Evolutionary conservation across 768 basidiomycete species (phyloP).

Genomic region (Boletus tomentosulus): DNA sequence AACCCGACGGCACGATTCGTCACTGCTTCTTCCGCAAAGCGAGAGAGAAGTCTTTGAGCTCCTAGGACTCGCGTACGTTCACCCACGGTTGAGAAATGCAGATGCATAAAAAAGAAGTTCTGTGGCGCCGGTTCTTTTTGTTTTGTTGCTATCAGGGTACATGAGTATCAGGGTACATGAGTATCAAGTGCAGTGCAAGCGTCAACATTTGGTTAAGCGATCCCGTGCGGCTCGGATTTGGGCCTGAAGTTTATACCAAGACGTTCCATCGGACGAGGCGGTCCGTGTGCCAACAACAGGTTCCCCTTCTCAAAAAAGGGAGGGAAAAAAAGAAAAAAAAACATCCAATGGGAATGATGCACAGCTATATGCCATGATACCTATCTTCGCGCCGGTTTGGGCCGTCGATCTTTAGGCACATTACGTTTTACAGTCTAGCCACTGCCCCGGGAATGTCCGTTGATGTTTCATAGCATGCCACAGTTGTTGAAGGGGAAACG

Average conservation of each 20-base stretch:
- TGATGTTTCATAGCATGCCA: background rate
- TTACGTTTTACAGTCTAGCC: background rate
- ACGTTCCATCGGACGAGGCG: background rate
- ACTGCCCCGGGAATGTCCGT: background rate
- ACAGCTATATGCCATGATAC: background rate
- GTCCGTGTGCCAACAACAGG: background rate
- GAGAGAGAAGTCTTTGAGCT: conserved; percentile 73
- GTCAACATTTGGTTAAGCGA: background rate
- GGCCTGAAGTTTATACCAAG: background rate
- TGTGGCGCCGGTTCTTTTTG: conserved; percentile 8
- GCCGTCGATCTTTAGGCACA: background rate
- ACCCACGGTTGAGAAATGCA: conserved; percentile 70
- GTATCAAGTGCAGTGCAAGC: background rate
- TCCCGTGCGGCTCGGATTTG: background rate
- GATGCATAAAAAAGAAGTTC: conserved; percentile 16
- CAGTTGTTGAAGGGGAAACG: background rate
- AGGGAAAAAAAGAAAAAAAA: background rate
- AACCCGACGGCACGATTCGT: conserved; percentile 63
- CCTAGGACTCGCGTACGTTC: conserved; percentile 65
- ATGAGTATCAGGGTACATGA: background rate
- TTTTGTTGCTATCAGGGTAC: background rate
- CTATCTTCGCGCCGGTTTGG: background rate
- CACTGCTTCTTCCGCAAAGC: conserved; percentile 52
- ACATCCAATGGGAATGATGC: background rate
- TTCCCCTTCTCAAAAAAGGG: background rate